Percentiles rank a stretch among this genome's conserved stretches.
These are phyloP conservation scores for Tolypocladium sp. DNA, from an alignment of 2,329 filamentous ascomycete species.

Conservation along the genomic window DNA sequence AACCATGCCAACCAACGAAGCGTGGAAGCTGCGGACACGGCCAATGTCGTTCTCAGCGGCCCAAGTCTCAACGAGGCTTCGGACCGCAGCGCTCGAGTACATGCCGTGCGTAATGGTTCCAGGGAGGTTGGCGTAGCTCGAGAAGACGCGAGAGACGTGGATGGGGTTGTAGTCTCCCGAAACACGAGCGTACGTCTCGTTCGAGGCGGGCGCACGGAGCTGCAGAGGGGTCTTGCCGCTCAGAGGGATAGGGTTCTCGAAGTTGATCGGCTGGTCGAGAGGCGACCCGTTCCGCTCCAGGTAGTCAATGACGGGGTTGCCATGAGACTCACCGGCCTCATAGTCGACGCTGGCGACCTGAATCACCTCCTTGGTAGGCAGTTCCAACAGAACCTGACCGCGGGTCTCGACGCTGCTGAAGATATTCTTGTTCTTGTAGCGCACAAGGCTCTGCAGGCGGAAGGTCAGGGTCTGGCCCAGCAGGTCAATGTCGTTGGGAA, in stretches of 20 bases:
- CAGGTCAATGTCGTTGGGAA: conserved; percentile 66
- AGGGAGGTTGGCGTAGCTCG: conserved; percentile 87
- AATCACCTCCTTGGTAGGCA: conserved; percentile 94
- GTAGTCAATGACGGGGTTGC: conserved; percentile 96
- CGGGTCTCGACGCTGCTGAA: conserved; percentile 88
- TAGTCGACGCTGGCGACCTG: conserved; percentile 97
- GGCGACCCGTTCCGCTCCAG: conserved; percentile 83
- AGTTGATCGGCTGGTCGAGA: conserved; percentile 92
- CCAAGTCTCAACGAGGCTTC: conserved; percentile 96
- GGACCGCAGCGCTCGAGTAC: conserved; percentile 96
- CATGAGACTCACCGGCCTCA: conserved; percentile 80
- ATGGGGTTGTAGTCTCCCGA: conserved; percentile 99
- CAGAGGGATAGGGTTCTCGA: conserved; percentile 93
- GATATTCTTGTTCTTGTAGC: conserved; percentile 89
- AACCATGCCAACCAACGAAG: conserved; percentile 96
- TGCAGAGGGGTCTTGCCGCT: conserved; percentile 84
- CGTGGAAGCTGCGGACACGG: conserved; percentile 94
- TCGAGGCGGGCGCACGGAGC: conserved; percentile 85
- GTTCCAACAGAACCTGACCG: conserved; percentile 85
- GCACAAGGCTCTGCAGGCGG: conserved; percentile 83
- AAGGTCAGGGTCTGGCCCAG: conserved; percentile 91
- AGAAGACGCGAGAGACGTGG: conserved; percentile 94
- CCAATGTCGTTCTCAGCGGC: conserved; percentile 98
- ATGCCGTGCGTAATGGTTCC: conserved; percentile 98
- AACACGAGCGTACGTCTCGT: conserved; percentile 95